Evolutionary conservation across 2,329 filamentous ascomycete species (phyloP).

Genomic region (Ophiostoma piceae): DNA sequence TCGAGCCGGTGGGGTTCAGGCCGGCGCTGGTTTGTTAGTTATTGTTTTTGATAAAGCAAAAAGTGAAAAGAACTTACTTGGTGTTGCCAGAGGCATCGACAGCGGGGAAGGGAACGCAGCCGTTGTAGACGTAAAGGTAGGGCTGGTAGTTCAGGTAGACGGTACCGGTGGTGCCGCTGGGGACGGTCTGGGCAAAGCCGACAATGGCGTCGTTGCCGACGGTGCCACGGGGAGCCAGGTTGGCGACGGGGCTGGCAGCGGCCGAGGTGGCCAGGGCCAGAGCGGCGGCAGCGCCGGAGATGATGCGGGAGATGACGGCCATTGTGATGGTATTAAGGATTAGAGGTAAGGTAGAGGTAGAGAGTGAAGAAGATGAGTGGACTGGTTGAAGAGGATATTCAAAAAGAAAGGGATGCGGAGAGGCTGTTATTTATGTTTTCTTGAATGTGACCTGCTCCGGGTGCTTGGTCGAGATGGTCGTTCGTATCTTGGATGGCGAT

Average conservation of each 20-base stretch:
- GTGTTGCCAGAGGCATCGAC: conserved; percentile 55
- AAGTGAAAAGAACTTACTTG: conserved; percentile 31
- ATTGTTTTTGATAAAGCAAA: too few species aligned
- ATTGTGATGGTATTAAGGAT: background rate
- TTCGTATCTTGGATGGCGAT: background rate
- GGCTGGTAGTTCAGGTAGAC: conserved; percentile 54
- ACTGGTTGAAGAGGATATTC: background rate
- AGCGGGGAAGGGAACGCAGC: conserved; percentile 59
- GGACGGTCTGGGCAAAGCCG: conserved; percentile 50
- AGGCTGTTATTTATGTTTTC: background rate
- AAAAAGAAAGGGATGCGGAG: background rate
- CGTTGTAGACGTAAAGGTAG: conserved; percentile 49
- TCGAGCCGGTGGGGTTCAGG: background rate
- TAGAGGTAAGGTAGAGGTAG: background rate
- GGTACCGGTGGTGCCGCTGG: conserved; percentile 40
- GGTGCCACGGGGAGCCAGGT: conserved; percentile 29
- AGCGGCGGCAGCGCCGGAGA: conserved; percentile 16
- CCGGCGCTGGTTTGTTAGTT: conserved; percentile 33
- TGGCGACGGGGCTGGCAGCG: conserved; percentile 13
- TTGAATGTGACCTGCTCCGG: background rate
- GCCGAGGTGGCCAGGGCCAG: conserved; percentile 14
- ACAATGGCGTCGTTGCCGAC: conserved; percentile 39
- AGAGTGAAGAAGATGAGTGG: background rate
- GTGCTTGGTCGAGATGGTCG: background rate
- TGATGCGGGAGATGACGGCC: conserved; percentile 22